Evolutionary conservation across 768 basidiomycete genomes (phyloP), one percentile per base, ranked within the genome.

Genomic region (Tylopilus subfusipes): DNA sequence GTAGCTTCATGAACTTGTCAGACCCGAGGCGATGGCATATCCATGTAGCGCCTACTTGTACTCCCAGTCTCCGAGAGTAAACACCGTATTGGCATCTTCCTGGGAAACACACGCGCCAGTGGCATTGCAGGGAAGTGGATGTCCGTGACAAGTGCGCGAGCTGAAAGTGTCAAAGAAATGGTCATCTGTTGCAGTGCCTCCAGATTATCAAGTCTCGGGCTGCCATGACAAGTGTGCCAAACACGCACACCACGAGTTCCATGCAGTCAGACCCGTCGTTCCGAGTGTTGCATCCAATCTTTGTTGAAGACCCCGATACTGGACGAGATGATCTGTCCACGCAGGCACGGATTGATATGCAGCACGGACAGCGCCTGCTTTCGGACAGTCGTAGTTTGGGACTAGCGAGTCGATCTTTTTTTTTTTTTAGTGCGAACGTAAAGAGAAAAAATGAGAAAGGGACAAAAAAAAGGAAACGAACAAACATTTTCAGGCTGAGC

Each of bases 61-160:
- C 63, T 84, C 82, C 80, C 81, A 84, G 54, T 81, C 80, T 0
- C 82, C 82, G 5, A 82, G 72, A 19, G 79, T 74, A 58, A 77
- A 84, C 3, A 83, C 81, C 0, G 73, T 75, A 52, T 78, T 60
- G 12, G 82, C 81, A 45, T 80, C 78, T 25, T 67, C 69, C 22
- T 70, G 67, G 2, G 73, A 68, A 24, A 81, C 71, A 54, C 78
- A 80, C 0, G 61, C 62, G 4, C 76, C 74, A 4, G 64, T 69
- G 11, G 65, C 52, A 52, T 78, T 80, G 54, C 78, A 80, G 0
- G 78, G 78, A 14, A 80, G 63, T 2, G 63, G 30, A 16, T 64
- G 63, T 2, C 73, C 74, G 50, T 76, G 63, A 56, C 78, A 80
- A 1, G 76, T 78, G 44, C 79, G 66, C 4, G 79, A 77, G 18